Evolutionary conservation across 371 early-diverging fungal species (phyloP).

Genomic region (Actinomortierella wolfii): DNA sequence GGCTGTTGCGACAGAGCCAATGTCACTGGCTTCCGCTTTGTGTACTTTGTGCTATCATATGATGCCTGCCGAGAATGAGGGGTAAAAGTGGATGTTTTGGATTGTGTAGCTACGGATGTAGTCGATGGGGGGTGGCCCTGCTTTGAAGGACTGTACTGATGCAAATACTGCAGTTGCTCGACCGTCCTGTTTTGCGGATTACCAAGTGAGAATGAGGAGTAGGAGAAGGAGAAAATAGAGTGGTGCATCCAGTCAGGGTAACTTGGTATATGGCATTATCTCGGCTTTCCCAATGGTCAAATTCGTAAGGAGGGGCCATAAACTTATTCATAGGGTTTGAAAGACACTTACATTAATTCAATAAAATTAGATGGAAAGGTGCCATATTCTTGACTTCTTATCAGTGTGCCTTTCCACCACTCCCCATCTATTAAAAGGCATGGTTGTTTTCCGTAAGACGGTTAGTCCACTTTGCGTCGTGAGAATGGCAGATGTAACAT

Average conservation of each 20-base stretch:
- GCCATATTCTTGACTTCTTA: conserved; percentile 16
- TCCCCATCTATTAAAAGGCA: conserved; percentile 40
- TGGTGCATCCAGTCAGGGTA: neutral
- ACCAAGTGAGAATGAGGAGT: too few relatives aligned
- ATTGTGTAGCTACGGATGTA: neutral
- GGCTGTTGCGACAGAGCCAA: neutral
- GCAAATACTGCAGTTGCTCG: conserved; percentile 4
- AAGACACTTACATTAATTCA: conserved; percentile 22
- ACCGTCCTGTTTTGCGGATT: neutral
- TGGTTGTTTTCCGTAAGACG: too few relatives aligned
- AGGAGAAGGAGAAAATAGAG: neutral
- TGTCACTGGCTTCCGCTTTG: conserved; percentile 35
- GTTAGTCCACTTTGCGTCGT: too few relatives aligned
- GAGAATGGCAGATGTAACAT: neutral
- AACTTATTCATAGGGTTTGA: too few relatives aligned
- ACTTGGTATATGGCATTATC: neutral
- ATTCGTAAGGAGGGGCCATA: neutral
- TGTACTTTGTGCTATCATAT: conserved; percentile 27
- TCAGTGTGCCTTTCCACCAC: conserved; percentile 41
- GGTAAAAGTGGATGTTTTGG: neutral
- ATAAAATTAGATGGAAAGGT: conserved; percentile 45
- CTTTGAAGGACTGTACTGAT: neutral
- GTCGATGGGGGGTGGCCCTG: neutral
- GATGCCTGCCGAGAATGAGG: conserved; percentile 26
- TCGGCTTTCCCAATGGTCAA: too few relatives aligned